Evolutionary conservation across 2,329 filamentous ascomycete species (phyloP), one percentile per base, ranked within the genome.

Genomic region (Fusarium pininemorale): DNA sequence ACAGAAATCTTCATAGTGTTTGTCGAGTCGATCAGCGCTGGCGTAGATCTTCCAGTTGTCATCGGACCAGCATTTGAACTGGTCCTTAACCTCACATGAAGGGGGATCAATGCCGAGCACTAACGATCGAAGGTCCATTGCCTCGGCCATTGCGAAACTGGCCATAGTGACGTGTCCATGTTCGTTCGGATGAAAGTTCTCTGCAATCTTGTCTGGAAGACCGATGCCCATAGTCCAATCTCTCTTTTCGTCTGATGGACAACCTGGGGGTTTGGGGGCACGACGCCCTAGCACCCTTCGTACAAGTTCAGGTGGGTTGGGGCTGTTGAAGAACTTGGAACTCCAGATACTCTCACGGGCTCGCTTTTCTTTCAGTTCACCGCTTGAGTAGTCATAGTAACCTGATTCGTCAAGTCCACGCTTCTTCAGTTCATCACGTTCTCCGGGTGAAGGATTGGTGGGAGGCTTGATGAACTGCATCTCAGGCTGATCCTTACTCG

Each of bases 331-430:
- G 26, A 64, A 58, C 2, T 50, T 51, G 4, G 53, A 67, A 0
- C 45, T 1, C 51, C 60, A 67, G 1, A 67, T 67, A 2, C 32
- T 32, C 1, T 37, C 32, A 1, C 11, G 4, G 0, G 42, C 37
- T 1, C 48, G 64, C 12, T 41, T 67, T 22, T 1, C 28, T 20
- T 1, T 50, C 0, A 51, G 48, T 2, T 64, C 32, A 1, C 14
- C 30, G 15, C 18, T 2, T 0, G 0, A 7, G 13, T 45, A 26
- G 0, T 14, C n/a, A 0, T 42, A 42, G 13, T 54, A 32, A 12
- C 6, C 37, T 2, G 28, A 35, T 13, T 0, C 10, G 0, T 8
- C 8, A 0, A 57, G 0, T 18, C 13, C 53, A 0, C 61, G 53
- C 18, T 48, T 66, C 3, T 37, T 39, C 0, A 63, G 37, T 0